Evolutionary conservation across 352 stramenopile species (phyloP).

Genomic region (Aphanomyces stellatus): DNA sequence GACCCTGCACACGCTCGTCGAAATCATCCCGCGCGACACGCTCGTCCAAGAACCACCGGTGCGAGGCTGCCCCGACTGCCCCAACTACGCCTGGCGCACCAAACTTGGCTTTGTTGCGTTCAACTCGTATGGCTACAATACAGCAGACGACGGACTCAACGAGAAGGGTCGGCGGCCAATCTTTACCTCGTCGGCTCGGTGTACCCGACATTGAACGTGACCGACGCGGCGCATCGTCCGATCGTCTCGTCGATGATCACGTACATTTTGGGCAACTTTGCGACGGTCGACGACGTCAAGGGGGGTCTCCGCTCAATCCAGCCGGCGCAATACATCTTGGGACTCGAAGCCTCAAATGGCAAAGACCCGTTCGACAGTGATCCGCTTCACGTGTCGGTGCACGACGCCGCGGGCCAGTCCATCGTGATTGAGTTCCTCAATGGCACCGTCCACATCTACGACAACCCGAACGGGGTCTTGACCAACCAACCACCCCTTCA

Average conservation of each 20-base stretch:
- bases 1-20: slow-evolving; percentile 33
- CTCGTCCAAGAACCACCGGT: slow-evolving; percentile 39
- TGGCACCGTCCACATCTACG: slow-evolving; percentile 38
- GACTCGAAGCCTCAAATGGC: too few species aligned
- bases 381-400: slow-evolving; percentile 53
- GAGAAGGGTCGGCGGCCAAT: slow-evolving; percentile 41
- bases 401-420: slow-evolving; percentile 44
- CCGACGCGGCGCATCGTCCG: slow-evolving; percentile 22
- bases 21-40: slow-evolving; percentile 41
- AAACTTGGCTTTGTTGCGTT: slow-evolving; percentile 40
- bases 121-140: slow-evolving; percentile 48
- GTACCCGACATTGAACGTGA: slow-evolving; percentile 34
- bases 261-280: slow-evolving; percentile 69
- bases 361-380: too few species aligned
- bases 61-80: slow-evolving; percentile 30
- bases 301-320: slow-evolving; percentile 24
- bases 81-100: slow-evolving; percentile 35
- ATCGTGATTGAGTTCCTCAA: slow-evolving; percentile 69
- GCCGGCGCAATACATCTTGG: not conserved
- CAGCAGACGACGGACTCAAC: slow-evolving; percentile 47
- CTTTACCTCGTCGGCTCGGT: slow-evolving; percentile 38
- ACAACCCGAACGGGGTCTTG: slow-evolving; percentile 53
- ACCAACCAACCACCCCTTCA: slow-evolving; percentile 48
- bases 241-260: slow-evolving; percentile 56
- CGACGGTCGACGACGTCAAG: slow-evolving; percentile 46